Evolutionary conservation across 257 asterid species (phyloP), one percentile per base, ranked within the genome.

Genomic region (Jacaranda copaia): DNA sequence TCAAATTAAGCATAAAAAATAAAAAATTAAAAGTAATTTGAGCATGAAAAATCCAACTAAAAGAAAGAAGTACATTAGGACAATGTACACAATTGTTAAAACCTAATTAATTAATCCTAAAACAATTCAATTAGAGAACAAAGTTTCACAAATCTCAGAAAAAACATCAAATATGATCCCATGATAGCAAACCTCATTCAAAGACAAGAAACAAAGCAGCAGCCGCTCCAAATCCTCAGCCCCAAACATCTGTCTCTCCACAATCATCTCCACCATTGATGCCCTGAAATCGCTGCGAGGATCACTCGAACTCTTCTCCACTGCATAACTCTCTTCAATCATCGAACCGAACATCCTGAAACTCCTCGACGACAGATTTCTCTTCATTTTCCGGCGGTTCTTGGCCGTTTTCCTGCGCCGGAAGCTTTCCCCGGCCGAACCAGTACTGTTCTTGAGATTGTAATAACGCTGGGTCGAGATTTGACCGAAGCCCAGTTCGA

Each of bases 181-280:
- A 61, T 93, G 97, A 75, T 87, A 88, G n/a, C 68, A 68, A 63
- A 72, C 73, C 13, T 84, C 69, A 80, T 93, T 93, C 77, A 93
- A 75, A 53, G 84, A 68, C 81, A 93, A 70, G 73, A 87, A 89
- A 52, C 90, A 85, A 19, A 76, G 78, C 80, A 93, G 75, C 69
- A 93, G 88, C 79, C 74, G 76, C 80, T 89, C 84, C 84, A 93
- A 85, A 77, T 89, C 94, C 53, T 77, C 79, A 6, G 82, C 84
- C 75, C 87, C 91, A 40, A 91, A 89, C 0, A 92, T 89, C 77
- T 80, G 87, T 48, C 86, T 89, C 85, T 91, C 94, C 56, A 88
- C 65, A 38, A 93, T 91, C 98, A 93, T 93, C 80, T 93, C 97
- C 88, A 91, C 85, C 92, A 91, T 93, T 59, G 98, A 93, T 68